phyloP scores from a whole-genome alignment of 495 filamentous ascomycete species.

The Terfezia boudieri region DNA sequence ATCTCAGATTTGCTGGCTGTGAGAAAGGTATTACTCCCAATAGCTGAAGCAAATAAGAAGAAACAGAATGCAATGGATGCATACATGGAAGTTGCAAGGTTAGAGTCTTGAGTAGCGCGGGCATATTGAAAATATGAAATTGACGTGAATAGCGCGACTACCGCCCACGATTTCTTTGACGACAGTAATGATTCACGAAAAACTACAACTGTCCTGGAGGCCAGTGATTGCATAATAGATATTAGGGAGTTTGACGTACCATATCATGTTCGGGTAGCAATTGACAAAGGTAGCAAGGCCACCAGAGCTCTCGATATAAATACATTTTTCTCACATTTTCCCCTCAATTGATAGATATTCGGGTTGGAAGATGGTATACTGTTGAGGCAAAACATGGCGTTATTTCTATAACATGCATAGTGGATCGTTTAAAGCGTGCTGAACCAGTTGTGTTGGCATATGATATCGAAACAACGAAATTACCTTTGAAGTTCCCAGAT shows the following conservation, averaged over 20 bases:
- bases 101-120: constrained; percentile 16
- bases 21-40: constrained; percentile 57
- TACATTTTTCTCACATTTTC: neutral
- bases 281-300: constrained; percentile 49
- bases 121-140: constrained; percentile 3
- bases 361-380: constrained; percentile 91
- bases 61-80: constrained; percentile 91
- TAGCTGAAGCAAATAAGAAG: constrained; percentile 92
- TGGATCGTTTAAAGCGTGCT: constrained; percentile 68
- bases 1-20: constrained; percentile 66
- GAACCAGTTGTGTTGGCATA: constrained; percentile 93
- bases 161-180: constrained; percentile 90
- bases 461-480: constrained; percentile 96
- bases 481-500: constrained; percentile 96
- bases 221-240: constrained; percentile 94
- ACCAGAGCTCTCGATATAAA: constrained; percentile 7
- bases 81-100: constrained; percentile 90
- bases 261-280: constrained; percentile 96
- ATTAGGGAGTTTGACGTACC: constrained; percentile 98
- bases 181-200: constrained; percentile 67
- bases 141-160: constrained; percentile 39
- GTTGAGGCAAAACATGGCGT: constrained; percentile 85
- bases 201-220: constrained; percentile 56
- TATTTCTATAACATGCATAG: constrained; percentile 57
- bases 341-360: constrained; percentile 42